Evolutionary conservation across 106 monocot species (phyloP).

Genomic region (Iris macrosiphon): DNA sequence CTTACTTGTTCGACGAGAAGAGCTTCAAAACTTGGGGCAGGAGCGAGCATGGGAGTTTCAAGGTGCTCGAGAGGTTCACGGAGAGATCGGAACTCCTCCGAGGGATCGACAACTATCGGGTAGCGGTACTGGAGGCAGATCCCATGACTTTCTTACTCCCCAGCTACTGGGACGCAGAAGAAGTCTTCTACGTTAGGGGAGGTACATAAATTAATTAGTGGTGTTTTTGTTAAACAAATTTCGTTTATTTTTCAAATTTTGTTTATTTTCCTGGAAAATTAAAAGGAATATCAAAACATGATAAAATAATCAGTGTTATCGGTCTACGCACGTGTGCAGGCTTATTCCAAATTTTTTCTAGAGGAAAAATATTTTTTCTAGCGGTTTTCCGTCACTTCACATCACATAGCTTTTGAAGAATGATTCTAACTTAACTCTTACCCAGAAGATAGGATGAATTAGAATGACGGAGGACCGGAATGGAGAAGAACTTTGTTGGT

Average conservation of each 20-base stretch:
- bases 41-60: conserved; percentile 29
- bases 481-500: no score
- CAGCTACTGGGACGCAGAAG: conserved; percentile 33
- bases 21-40: conserved; percentile 16
- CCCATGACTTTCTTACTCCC: conserved; percentile 42
- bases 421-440: no score
- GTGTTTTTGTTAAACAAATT: neutral
- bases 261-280: no score
- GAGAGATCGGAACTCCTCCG: conserved; percentile 14
- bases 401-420: no score
- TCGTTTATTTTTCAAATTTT: neutral
- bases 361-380: no score
- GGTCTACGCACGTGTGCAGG: no score
- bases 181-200: conserved; percentile 22
- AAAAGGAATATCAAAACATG: no score
- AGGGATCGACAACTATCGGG: conserved; percentile 32
- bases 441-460: no score
- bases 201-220: conserved; percentile 8
- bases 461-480: no score
- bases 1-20: conserved; percentile 21
- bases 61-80: conserved; percentile 19
- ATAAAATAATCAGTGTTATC: no score
- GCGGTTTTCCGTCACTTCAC: no score
- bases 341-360: no score
- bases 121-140: conserved; percentile 23